Base-by-base conservation (phyloP, 176 grass and related monocot genomes). In the Aegilops sharonensis region DNA sequence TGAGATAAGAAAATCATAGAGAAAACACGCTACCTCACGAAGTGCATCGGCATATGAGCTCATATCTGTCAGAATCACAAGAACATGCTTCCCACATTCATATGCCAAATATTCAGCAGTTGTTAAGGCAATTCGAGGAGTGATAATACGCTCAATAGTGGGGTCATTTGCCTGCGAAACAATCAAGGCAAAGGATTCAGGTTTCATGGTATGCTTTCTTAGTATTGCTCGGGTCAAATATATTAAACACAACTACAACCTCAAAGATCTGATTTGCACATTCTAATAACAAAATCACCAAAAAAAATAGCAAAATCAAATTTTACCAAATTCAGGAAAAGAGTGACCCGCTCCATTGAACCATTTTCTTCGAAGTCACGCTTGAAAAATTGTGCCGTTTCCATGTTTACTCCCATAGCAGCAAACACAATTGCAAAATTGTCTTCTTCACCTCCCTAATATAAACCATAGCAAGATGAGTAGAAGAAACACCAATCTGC, bases 351-450 rank as follows among this genome's bases (percentile, higher is more conserved):
- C 81, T 97, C 95, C 95, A 97, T 97, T 4, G 95, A 97, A 78
- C 95, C 95, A 83, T 98, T 98, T 80, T 98, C 95, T 86, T 98
- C 95, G 68, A 98, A 98, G 75, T 98, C 93, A 59, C 95, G 91
- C 65, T 98, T 98, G 83, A 98, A 98, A 84, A 98, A 97, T 84
- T 95, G 91, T 62, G 95, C 89, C 31, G 95, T 95, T 93, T 98
- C 91, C 95, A 98, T 98, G 74, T 98, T 98, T 57, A 98, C 95
- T 90, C 93, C 95, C 95, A 98, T 98, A 79, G 95, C 95, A 47
- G 95, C 95, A 90, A 98, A 98, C 14, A 98, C 95, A 68, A 95
- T 98, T 24, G 95, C 95, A 89, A 93, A 98, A 60, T 98, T 95
- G 72, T 98, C 95, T 9, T 98, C 95, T 81, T 86, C 93, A 74